These are phyloP conservation scores for Dendrobium huoshanense DNA, from an alignment of 106 monocot species.

Conservation along the genomic window DNA sequence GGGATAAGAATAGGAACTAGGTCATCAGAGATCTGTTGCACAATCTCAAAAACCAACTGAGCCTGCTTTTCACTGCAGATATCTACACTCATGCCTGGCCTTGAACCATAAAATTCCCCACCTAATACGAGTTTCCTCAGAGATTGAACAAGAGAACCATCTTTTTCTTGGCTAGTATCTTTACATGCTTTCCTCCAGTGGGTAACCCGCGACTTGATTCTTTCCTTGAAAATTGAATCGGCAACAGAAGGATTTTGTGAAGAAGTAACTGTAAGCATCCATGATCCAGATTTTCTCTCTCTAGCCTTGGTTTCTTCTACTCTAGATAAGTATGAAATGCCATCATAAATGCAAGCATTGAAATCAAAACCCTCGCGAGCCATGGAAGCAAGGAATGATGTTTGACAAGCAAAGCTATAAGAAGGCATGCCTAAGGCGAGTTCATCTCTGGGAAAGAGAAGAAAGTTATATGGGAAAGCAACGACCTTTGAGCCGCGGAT, in stretches of 20 bases:
- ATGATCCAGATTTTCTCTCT: slow-evolving; percentile 28
- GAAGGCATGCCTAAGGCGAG: slow-evolving; percentile 72
- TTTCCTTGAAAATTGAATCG: slow-evolving; percentile 76
- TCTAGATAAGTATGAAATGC: slow-evolving; percentile 88
- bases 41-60: slow-evolving; percentile 48
- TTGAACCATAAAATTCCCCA: slow-evolving; percentile 67
- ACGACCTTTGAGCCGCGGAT: slow-evolving; percentile 44
- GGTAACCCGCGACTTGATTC: slow-evolving; percentile 60
- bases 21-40: slow-evolving; percentile 48
- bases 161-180: slow-evolving; percentile 30
- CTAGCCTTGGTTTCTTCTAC: slow-evolving; percentile 67
- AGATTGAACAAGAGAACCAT: slow-evolving; percentile 49
- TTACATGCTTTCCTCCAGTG: slow-evolving; percentile 55
- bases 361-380: slow-evolving; percentile 94
- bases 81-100: slow-evolving; percentile 79
- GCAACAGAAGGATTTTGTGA: slow-evolving; percentile 39
- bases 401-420: slow-evolving; percentile 84
- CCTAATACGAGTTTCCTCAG: slow-evolving; percentile 66
- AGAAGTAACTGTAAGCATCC: slow-evolving; percentile 13
- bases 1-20: slow-evolving; percentile 60
- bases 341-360: slow-evolving; percentile 83
- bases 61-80: slow-evolving; percentile 75
- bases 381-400: slow-evolving; percentile 71
- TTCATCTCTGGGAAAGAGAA: slow-evolving; percentile 91
- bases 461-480: slow-evolving; percentile 87